Evolutionary conservation across 2,329 filamentous ascomycete genomes (phyloP).

Genomic region (Epichloe sibirici): DNA sequence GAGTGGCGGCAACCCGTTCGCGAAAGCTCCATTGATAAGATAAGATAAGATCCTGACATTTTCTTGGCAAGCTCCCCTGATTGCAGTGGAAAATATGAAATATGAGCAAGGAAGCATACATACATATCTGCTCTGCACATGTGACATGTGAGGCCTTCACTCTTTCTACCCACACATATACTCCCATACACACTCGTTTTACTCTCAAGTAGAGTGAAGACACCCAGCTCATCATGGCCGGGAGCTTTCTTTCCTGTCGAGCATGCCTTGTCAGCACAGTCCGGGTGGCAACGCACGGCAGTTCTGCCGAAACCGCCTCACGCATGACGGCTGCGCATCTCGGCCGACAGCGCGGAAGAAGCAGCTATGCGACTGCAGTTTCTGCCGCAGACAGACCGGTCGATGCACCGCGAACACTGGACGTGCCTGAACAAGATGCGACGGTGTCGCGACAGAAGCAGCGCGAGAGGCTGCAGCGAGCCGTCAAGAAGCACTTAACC

Average conservation of each 20-base stretch:
- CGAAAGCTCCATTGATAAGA: constrained; percentile 36
- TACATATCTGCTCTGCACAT: neutral
- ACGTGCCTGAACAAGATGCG: constrained; percentile 8
- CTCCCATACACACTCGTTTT: too few relatives aligned
- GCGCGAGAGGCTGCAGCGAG: constrained; percentile 21
- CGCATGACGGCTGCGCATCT: constrained; percentile 2
- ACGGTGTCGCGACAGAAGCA: constrained; percentile 10
- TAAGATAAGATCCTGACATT: constrained; percentile 1
- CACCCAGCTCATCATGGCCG: constrained; percentile 12
- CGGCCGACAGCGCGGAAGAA: constrained; percentile 5
- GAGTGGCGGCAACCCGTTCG: constrained; percentile 24
- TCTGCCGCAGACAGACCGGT: constrained; percentile 1
- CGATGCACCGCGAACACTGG: constrained; percentile 14
- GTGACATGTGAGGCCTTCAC: neutral
- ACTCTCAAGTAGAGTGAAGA: neutral
- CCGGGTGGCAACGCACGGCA: constrained; percentile 7
- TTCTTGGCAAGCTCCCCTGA: too few relatives aligned
- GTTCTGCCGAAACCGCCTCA: neutral
- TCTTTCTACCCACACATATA: neutral
- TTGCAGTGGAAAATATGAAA: neutral
- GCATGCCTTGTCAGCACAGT: constrained; percentile 17
- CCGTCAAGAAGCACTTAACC: constrained; percentile 43
- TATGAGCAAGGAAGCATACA: too few relatives aligned
- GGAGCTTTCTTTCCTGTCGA: constrained; percentile 15
- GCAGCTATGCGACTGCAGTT: constrained; percentile 7